Evolutionary conservation across 169 alveolate genomes (phyloP).

Genomic region (Plasmodium adleri): DNA sequence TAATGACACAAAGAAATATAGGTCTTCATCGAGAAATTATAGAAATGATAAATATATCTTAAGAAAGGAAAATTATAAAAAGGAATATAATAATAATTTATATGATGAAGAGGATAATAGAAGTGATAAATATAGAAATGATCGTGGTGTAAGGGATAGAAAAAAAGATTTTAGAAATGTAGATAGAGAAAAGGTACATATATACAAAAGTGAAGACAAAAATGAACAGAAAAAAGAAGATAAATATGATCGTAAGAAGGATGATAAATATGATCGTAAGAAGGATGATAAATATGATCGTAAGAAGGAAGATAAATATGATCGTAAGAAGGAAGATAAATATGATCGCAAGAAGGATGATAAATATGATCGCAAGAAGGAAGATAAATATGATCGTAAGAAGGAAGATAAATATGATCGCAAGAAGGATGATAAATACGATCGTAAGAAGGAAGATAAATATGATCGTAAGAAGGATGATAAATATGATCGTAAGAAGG

Average conservation of each 20-base stretch:
- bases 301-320: no score
- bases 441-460: background rate
- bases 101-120: constrained; percentile 1
- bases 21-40: background rate
- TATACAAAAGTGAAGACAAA: background rate
- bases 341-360: background rate
- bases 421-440: background rate
- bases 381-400: background rate
- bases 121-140: background rate
- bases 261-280: no score
- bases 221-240: no score
- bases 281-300: no score
- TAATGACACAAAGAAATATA: background rate
- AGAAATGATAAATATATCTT: background rate
- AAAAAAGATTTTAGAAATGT: background rate
- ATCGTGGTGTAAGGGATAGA: background rate
- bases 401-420: background rate
- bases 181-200: background rate
- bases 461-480: background rate
- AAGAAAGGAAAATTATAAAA: background rate
- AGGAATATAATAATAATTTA: background rate
- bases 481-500: no score
- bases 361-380: background rate
- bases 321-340: background rate
- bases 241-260: no score